phyloP scores from a whole-genome alignment of 768 basidiomycete genomes.

The Melanogaster broomeanus region DNA sequence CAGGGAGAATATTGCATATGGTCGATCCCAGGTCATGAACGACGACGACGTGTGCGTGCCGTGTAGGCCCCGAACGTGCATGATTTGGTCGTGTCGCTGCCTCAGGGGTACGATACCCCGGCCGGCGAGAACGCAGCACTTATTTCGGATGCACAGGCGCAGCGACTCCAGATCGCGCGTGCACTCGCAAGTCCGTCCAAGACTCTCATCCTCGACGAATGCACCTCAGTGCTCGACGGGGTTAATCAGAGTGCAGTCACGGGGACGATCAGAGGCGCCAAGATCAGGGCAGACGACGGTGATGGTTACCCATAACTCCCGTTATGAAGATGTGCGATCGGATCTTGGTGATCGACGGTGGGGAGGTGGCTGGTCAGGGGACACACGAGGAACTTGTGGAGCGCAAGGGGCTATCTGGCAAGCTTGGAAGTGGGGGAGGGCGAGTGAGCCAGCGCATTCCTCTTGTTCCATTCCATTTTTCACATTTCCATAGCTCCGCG shows the following conservation, averaged over 20 bases:
- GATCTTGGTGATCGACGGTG: constrained; percentile 79
- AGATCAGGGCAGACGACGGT: constrained; percentile 78
- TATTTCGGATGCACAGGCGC: constrained; percentile 95
- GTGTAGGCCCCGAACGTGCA: constrained; percentile 81
- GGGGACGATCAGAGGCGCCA: constrained; percentile 67
- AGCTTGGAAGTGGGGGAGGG: constrained; percentile 74
- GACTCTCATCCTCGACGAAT: constrained; percentile 90
- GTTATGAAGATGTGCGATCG: constrained; percentile 94
- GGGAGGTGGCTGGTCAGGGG: constrained; percentile 76
- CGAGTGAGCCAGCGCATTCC: constrained; percentile 13
- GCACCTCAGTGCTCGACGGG: constrained; percentile 88
- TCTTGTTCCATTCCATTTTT: background rate
- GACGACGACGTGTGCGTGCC: constrained; percentile 65
- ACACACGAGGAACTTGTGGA: constrained; percentile 70
- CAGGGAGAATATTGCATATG: constrained; percentile 86
- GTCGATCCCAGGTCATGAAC: constrained; percentile 47
- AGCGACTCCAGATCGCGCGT: constrained; percentile 88
- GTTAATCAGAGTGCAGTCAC: constrained; percentile 84
- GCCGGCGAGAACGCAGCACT: constrained; percentile 90
- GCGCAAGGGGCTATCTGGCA: constrained; percentile 69
- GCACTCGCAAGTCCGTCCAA: constrained; percentile 76
- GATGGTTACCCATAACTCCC: constrained; percentile 92
- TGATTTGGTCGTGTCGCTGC: constrained; percentile 79
- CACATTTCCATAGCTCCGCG: background rate
- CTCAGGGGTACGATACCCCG: constrained; percentile 82